phyloP scores from a whole-genome alignment of 2,329 filamentous ascomycete genomes.

The Cladophialophora exuberans region DNA sequence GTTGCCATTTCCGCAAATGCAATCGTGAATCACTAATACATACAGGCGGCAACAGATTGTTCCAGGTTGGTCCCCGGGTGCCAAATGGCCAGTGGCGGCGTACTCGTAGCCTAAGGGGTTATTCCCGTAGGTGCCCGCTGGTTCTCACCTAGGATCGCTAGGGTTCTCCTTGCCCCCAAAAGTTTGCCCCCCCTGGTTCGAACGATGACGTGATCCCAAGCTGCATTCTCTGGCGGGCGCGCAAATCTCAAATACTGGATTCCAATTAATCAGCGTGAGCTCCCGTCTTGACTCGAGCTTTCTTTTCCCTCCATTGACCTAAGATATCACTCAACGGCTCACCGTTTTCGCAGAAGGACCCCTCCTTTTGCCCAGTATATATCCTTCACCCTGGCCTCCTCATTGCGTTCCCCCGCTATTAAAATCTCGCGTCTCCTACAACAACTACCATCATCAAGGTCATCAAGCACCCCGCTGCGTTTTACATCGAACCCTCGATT shows the following conservation, averaged over 20 bases:
- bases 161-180: too few relatives aligned
- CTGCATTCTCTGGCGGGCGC: too few relatives aligned
- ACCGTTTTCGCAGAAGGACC: background rate
- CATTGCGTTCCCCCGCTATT: conserved; percentile 23
- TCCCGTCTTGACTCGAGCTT: conserved; percentile 26
- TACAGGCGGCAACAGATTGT: too few relatives aligned
- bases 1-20: too few relatives aligned
- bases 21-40: too few relatives aligned
- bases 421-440: conserved; percentile 25
- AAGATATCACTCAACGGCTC: conserved; percentile 4
- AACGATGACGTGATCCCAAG: too few relatives aligned
- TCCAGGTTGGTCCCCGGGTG: too few relatives aligned
- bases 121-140: too few relatives aligned
- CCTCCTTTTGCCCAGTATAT: conserved; percentile 20
- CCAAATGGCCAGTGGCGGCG: too few relatives aligned
- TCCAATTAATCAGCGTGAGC: conserved; percentile 8
- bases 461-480: conserved; percentile 10
- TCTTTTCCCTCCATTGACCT: conserved; percentile 3
- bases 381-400: conserved; percentile 36
- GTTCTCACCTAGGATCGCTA: too few relatives aligned
- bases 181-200: too few relatives aligned
- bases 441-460: conserved; percentile 12
- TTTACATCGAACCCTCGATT: conserved; percentile 24
- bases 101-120: too few relatives aligned
- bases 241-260: conserved; percentile 16